Evolutionary conservation across 495 filamentous ascomycete species (phyloP).

Genomic region (Trichoderma parareesei): DNA sequence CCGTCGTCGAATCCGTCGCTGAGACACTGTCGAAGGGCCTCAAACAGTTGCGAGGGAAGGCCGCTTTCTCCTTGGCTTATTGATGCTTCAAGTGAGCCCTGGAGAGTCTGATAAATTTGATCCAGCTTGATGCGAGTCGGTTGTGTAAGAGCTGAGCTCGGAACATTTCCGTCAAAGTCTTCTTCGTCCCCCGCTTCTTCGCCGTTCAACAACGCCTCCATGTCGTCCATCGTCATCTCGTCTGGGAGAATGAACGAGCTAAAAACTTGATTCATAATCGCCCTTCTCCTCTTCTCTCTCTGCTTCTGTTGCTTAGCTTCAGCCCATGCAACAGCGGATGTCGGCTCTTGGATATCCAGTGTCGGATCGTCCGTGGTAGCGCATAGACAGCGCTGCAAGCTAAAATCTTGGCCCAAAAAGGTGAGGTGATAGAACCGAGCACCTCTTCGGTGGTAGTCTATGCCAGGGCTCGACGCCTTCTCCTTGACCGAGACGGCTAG

Average conservation of each 20-base stretch:
- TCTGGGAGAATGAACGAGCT: slow-evolving; percentile 18
- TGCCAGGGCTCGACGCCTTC: not conserved
- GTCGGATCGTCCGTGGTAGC: not conserved
- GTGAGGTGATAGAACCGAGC: slow-evolving; percentile 22
- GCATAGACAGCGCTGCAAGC: slow-evolving; percentile 13
- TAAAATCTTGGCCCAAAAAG: slow-evolving; percentile 18
- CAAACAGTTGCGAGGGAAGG: slow-evolving; percentile 16
- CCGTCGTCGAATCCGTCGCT: not conserved
- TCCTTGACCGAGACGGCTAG: not conserved
- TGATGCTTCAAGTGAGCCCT: not conserved
- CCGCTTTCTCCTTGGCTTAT: slow-evolving; percentile 6
- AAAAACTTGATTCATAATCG: slow-evolving; percentile 10
- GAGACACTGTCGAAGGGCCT: slow-evolving; percentile 11
- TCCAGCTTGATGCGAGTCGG: slow-evolving; percentile 2
- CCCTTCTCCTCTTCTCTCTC: slow-evolving; percentile 12
- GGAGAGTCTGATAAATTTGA: slow-evolving; percentile 19
- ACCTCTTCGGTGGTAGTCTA: slow-evolving; percentile 8
- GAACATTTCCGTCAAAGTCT: not conserved
- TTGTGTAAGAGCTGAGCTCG: not conserved
- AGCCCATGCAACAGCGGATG: slow-evolving; percentile 11
- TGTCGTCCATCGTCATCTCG: slow-evolving; percentile 4
- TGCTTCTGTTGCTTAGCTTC: not conserved
- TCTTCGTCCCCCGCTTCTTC: slow-evolving; percentile 11
- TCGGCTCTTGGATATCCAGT: slow-evolving; percentile 14
- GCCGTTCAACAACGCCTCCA: slow-evolving; percentile 12